These are phyloP conservation scores for Yarrowia sp. DNA, from an alignment of 805 yeast species.

Conservation along the genomic window DNA sequence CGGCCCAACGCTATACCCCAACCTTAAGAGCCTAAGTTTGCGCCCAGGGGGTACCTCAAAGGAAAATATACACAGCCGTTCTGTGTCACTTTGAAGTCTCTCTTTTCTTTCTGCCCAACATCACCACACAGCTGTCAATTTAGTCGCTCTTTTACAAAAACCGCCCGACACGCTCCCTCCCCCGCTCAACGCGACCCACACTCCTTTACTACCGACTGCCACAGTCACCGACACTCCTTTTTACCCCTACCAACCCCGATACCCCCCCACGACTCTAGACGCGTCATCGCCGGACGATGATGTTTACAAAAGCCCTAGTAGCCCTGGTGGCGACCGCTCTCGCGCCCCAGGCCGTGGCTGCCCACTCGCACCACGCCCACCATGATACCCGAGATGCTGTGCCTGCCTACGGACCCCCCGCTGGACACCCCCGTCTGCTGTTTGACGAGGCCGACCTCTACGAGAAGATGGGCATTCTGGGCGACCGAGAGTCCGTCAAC, in stretches of 20 bases:
- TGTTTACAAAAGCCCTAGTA: slow-evolving; percentile 17
- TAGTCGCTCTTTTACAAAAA: background rate
- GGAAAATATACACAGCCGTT: slow-evolving; percentile 2
- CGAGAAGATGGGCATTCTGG: slow-evolving; percentile 31
- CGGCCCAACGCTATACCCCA: background rate
- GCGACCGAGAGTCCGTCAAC: slow-evolving; percentile 19
- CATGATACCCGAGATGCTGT: background rate
- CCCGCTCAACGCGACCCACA: too few relatives aligned
- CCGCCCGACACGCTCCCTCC: too few relatives aligned
- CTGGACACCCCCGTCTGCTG: slow-evolving; percentile 29
- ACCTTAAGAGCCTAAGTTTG: slow-evolving; percentile 5
- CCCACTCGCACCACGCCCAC: slow-evolving; percentile 33
- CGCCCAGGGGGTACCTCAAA: background rate
- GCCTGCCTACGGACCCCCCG: background rate
- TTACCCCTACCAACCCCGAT: too few relatives aligned
- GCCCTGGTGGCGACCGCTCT: slow-evolving; percentile 29
- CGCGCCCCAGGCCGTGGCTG: slow-evolving; percentile 7
- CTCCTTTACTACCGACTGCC: too few relatives aligned
- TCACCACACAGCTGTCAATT: slow-evolving; percentile 7
- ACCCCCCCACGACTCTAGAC: background rate
- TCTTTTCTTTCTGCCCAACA: background rate
- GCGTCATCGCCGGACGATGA: slow-evolving; percentile 39
- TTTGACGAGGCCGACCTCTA: slow-evolving; percentile 23
- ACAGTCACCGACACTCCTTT: slow-evolving; percentile 15
- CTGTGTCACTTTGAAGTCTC: background rate